Base-by-base conservation (phyloP, 371 early-diverging fungal species). In the Phascolomyces articulosus region DNA sequence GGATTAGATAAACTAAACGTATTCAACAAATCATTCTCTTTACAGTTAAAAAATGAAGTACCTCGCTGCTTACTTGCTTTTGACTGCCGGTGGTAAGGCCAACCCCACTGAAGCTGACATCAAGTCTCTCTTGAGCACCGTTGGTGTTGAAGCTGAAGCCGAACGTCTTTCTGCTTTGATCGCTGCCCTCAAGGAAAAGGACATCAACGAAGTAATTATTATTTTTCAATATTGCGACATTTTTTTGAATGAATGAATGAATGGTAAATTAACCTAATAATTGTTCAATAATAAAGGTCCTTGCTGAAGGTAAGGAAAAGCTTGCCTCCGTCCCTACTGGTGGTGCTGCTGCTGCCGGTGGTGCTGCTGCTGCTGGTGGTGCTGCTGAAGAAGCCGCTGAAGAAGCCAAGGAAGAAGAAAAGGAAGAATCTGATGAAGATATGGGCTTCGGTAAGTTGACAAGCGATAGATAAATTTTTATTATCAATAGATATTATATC, bases 51-150 rank as follows among this genome's bases (percentile, higher is more conserved):
- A 21, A 24, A 98, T 96, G 98, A 95, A 96, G 91, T 91, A 93
- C 83, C 87, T 98, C 80, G 98, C 96, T 74, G 97, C 98, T 75
- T 97, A 96, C 92, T 88, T 98, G 78, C 93, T 98, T 77, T 91
- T 95, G 77, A 82, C 86, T 75, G 90, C 92, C 82, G 96, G 93
- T 83, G 95, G 94, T 70, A 93, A 95, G 80, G 85, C 87, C 77
- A 69, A 88, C 76, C 96, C 98, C 75, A 73, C 93, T 72, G 91
- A 89, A 69, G 84, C 74, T 54, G 91, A 93, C 74, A 86, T 98
- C 90, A 87, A 86, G 82, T 74, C 81, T 71, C 88, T 98, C 77
- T 91, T 98, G 75, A 74, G 87, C 64, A 86, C 97, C 77, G 98
- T 95, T 79, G 98, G 98, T 78, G 86, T 94, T 68, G 97, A 98